These are phyloP conservation scores for Kuraishia capsulata DNA, from an alignment of 805 yeast species.

Conservation along the genomic window DNA sequence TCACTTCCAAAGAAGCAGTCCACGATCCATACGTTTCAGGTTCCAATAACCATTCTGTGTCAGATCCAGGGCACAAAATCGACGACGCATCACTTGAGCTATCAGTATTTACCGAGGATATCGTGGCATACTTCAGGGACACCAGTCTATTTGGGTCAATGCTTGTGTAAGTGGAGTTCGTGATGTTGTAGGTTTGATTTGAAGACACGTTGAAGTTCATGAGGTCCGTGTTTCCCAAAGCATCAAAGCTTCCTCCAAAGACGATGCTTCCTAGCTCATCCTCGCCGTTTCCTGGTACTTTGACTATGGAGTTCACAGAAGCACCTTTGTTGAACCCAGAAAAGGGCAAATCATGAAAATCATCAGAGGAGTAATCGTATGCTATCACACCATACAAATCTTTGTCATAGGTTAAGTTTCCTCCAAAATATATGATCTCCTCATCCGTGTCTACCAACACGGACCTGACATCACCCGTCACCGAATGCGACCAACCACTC, in stretches of 20 bases:
- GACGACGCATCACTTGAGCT: conserved; percentile 19
- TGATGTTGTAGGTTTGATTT: conserved; percentile 9
- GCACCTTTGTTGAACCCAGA: conserved; percentile 65
- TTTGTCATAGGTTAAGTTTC: conserved; percentile 53
- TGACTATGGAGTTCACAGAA: conserved; percentile 51
- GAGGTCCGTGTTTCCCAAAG: conserved; percentile 44
- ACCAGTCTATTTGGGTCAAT: conserved; percentile 51
- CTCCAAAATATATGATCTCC: conserved; percentile 67
- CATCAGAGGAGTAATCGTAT: conserved; percentile 40
- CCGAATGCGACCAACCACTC: conserved; percentile 14
- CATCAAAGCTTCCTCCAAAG: conserved; percentile 71
- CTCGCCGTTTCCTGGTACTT: conserved; percentile 27
- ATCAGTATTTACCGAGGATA: conserved; percentile 30
- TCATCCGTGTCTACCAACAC: conserved; percentile 38
- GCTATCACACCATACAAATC: conserved; percentile 50
- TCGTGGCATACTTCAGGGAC: conserved; percentile 46
- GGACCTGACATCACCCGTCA: conserved; percentile 31
- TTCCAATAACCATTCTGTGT: conserved; percentile 44
- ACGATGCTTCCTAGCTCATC: conserved; percentile 41
- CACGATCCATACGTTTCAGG: conserved; percentile 52
- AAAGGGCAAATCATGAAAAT: conserved; percentile 49
- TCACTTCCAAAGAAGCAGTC: conserved; percentile 48
- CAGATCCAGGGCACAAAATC: conserved; percentile 50
- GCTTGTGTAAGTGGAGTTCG: conserved; percentile 26
- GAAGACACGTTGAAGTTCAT: conserved; percentile 24